Percentiles rank a stretch among this genome's conserved stretches.
These are phyloP conservation scores for Hypoxylon fragiforme DNA, from an alignment of 495 filamentous ascomycete species.

Conservation along the genomic window DNA sequence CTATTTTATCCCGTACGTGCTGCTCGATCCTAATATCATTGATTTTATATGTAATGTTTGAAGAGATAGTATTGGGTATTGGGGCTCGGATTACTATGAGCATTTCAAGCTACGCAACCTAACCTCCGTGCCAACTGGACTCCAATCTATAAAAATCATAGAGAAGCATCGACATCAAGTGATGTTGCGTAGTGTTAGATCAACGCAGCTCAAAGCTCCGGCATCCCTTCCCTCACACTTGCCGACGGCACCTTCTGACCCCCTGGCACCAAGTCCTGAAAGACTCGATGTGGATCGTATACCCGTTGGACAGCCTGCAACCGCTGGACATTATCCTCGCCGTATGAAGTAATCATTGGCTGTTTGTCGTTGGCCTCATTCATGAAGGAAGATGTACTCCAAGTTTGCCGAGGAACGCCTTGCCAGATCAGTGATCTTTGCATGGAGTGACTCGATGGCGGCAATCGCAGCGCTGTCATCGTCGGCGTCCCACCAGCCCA, in stretches of 20 bases:
- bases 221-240: no score
- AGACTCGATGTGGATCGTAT: slow-evolving; percentile 45
- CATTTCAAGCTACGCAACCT: no score
- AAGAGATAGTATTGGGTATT: no score
- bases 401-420: not conserved
- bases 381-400: slow-evolving; percentile 24
- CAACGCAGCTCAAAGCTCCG: no score
- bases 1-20: no score
- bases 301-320: slow-evolving; percentile 31
- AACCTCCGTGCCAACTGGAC: no score
- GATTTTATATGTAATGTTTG: no score
- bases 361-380: slow-evolving; percentile 36
- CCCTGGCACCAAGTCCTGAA: slow-evolving; percentile 36
- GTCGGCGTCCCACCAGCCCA: slow-evolving; percentile 7
- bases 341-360: slow-evolving; percentile 40
- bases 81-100: no score
- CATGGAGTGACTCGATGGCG: not conserved
- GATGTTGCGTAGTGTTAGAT: no score
- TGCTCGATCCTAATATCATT: no score
- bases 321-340: slow-evolving; percentile 33
- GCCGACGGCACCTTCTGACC: slow-evolving; percentile 2
- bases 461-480: slow-evolving; percentile 10
- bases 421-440: not conserved
- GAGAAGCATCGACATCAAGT: no score
- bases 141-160: no score